Base-by-base conservation (phyloP, 2,329 filamentous ascomycete species). In the Penicillium verrucosum region DNA sequence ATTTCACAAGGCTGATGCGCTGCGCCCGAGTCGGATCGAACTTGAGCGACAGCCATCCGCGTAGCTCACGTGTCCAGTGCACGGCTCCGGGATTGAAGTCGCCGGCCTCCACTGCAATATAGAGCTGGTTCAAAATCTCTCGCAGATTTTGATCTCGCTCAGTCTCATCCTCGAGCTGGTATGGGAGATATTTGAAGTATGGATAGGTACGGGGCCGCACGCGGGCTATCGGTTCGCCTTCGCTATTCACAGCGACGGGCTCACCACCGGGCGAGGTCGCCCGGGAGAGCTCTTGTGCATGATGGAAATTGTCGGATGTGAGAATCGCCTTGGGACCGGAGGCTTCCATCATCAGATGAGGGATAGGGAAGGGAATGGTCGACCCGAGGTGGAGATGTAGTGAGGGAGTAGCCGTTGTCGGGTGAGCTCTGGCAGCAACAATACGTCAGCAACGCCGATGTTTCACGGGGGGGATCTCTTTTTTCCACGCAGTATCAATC, bases 21-120 rank as follows among this genome's bases (percentile, higher is more conserved):
- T 92, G 86, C 71, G 89, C 87, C 67, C 90, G 86, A 46, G 91
- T 90, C 72, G 96, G 91, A 77, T 99, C 93, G 72, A 99, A 99
- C 81, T 99, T 99, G 75, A 99, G 85, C 52, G 89, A 89, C 64
- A 99, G 82, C 94, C 95, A 99, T 75, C 89, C 90, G 70, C 92
- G 86, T 46, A 99, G 87, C 82, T 99, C 94, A 65, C 93, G 87
- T 16, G 94, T 97, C 94, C 94, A 99, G 76, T 99, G 93, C 59
- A 96, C 82, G 29, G 93, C 94, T 34, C 94, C 94, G 0, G 93
- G 90, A 25, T 89, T 88, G 75, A 97, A 97, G 75, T 99, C 94
- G 63, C 96, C 92, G 4, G 94, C 89, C 71, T 92, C 88, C 61
- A 99, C 82, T 56, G 93, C 85, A 66, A 97, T 90, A 73, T 96